Evolutionary conservation across 441 rosid species (phyloP), one percentile per base, ranked within the genome.

Genomic region (Jatropha podagrica): DNA sequence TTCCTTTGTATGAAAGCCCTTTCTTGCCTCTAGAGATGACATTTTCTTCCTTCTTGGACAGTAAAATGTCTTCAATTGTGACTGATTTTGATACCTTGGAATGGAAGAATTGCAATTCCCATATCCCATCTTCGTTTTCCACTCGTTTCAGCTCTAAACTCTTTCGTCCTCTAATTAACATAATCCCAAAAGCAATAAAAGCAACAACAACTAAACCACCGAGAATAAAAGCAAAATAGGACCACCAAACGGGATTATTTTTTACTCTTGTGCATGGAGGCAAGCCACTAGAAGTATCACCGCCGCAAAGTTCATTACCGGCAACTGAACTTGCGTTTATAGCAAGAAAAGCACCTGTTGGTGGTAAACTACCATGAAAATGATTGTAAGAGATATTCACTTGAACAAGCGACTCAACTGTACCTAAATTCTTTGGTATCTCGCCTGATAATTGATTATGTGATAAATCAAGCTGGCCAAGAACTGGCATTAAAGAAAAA

Each of bases 311-410:
- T 75, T 82, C 46, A 63, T 89, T 94, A 8, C 97, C 98, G 0
- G 80, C 76, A 6, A 94, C 87, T 0, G 97, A 82, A 48, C 88
- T 92, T 49, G 84, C 85, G 52, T 91, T 92, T 72, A 94, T 89
- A 14, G 92, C 95, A 12, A 92, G 86, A 86, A 94, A 94, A 1
- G 85, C 95, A 61, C 91, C 97, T 0, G 89, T 91, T 14, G 75
- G 58, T 3, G 98, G 98, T 74, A 94, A 81, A 38, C 77, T 81
- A 23, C 98, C 98, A 0, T 76, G 89, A 59, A 94, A 85, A 78
- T 67, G 88, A 77, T 94, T 92, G 83, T 87, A 85, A 68, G 98
- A 94, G 73, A 94, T 80, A 77, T 94, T 94, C 38, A 94, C 86
- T 79, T 89, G 88, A 73, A 92, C 91, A 68, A 94, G 95, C 2